A percentile compares a stretch with the other conserved stretches of the same genome.
Conservation (phyloP, 306 rosid genomes). For the Gastrolobium bilobum region DNA sequence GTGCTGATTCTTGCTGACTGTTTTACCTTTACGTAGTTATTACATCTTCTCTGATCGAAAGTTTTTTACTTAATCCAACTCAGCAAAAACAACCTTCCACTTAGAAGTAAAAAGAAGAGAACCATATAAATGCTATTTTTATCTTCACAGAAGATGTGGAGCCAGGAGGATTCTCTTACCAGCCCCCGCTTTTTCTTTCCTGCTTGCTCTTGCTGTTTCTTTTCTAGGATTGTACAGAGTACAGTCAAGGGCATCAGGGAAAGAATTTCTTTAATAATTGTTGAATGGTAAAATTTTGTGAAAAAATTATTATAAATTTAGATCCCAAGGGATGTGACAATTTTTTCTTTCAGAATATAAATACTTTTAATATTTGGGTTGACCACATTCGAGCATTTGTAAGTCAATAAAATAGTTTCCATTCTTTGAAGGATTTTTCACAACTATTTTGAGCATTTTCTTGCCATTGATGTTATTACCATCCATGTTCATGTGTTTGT, state of each 20-base stretch:
- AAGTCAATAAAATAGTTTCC: not conserved
- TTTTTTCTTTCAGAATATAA: not conserved
- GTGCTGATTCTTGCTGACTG: not conserved
- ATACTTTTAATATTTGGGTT: not conserved
- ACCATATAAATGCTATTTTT: not conserved
- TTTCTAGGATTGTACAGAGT: not conserved
- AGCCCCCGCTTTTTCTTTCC: not conserved
- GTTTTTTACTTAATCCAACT: not conserved
- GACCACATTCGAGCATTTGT: not conserved
- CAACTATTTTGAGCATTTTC: not conserved
- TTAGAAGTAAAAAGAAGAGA: conserved; percentile 6
- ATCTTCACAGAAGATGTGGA: conserved; percentile 15
- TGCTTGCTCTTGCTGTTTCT: not conserved
- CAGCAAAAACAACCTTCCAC: not conserved
- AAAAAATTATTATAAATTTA: too few relatives aligned
- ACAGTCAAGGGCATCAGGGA: not conserved
- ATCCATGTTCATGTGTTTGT: not conserved
- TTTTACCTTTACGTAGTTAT: not conserved
- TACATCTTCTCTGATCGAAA: not conserved
- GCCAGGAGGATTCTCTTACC: not conserved
- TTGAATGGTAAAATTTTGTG: not conserved
- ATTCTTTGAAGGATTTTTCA: not conserved
- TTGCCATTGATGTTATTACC: not conserved
- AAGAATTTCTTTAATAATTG: not conserved
- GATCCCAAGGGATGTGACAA: too few relatives aligned